Conservation (phyloP, 495 filamentous ascomycete species). For the Pyrenopolyporus hunteri region DNA sequence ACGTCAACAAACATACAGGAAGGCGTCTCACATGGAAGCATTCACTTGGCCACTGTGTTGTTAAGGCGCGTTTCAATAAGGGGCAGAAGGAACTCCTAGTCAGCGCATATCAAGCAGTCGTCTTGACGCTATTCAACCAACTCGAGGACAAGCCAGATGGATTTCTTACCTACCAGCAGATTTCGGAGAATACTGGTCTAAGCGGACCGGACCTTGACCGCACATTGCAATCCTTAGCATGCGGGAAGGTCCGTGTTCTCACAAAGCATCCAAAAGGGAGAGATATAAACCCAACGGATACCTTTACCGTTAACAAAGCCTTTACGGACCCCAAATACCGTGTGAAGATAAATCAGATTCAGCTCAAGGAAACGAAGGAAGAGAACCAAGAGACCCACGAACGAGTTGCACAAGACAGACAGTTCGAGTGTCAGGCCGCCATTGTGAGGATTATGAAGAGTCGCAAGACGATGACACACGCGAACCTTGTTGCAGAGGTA, state of each 20-base stretch:
- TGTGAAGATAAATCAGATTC: conserved; percentile 98
- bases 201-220: conserved; percentile 78
- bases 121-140: conserved; percentile 91
- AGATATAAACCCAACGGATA: conserved; percentile 77
- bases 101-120: conserved; percentile 87
- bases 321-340: conserved; percentile 85
- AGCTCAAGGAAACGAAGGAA: conserved; percentile 85
- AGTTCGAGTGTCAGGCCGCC: conserved; percentile 95
- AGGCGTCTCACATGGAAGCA: conserved; percentile 92
- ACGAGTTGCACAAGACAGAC: conserved; percentile 82
- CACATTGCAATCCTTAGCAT: conserved; percentile 92
- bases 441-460: conserved; percentile 98
- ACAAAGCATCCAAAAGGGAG: conserved; percentile 82
- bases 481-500: conserved; percentile 81
- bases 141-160: conserved; percentile 54
- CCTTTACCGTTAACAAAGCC: conserved; percentile 75
- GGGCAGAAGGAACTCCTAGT: conserved; percentile 86
- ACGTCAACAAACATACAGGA: conserved; percentile 84
- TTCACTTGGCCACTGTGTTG: conserved; percentile 81
- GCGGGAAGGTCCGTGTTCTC: conserved; percentile 85
- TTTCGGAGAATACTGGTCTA: conserved; percentile 69
- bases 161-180: conserved; percentile 68
- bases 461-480: conserved; percentile 81
- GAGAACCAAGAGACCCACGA: conserved; percentile 95
- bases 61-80: conserved; percentile 77